Base-by-base conservation (phyloP, 352 stramenopile genomes). In the Globisporangium spiculum region DNA sequence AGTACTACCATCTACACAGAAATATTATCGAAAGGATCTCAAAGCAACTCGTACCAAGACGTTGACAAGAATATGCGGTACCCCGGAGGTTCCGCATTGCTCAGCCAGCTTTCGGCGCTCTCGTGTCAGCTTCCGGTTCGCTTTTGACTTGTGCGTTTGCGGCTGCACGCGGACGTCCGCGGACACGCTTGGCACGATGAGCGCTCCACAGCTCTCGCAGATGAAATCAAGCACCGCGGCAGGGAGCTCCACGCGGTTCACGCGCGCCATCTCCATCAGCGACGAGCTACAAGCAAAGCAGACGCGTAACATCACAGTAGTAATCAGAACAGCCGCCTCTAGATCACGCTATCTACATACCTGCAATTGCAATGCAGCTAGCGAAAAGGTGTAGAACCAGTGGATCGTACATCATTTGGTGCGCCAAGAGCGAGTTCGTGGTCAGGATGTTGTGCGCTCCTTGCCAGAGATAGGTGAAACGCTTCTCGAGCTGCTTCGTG, bases 401-500 rank as follows among this genome's bases (percentile, higher is more conserved):
- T 50, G 20, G 30, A 1, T 61, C 66, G 60, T 63, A 91, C 82
- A 77, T 79, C 66, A 90, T 79, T 52, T 84, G 69, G 64, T 90
- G 81, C 63, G 85, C 81, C 53, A 88, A 55, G 44, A 63, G 38
- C 8, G 73, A 65, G 24, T 71, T 87, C 0, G 72, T 77, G 0
- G 70, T 53, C n/a, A 91, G 44, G 38, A 89, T 60, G 10, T 67
- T 61, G 58, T 91, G 83, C n/a, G 83, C 81, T 1, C 80, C 62
- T 50, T 65, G 75, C 85, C 85, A 93, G 48, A 93, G 75, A 68
- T 88, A 93, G 26, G 75, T 75, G 62, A 92, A 79, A 44, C 81
- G 82, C 64, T 89, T 85, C 67, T 92, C 80, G 1, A 92, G 72
- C 67, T 89, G 82, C 38, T 81, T 80, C 6, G 81, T 68, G 74